phyloP scores from a whole-genome alignment of 164 flowering plant genomes.

The grape (Vitis vinifera) region ASM3070453v1 NC_081814.1:18795501-18796000 shows the following conservation, averaged over 20 bases:
- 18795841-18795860: too few species aligned
- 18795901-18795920: too few species aligned
- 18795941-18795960: constrained; percentile 19
- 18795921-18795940: constrained; percentile 4
- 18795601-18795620: too few species aligned
- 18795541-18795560: constrained; percentile 23
- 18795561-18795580: constrained; percentile 11
- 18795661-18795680: neutral
- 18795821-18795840: too few species aligned
- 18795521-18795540: constrained; percentile 34
- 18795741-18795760: constrained; percentile 36
- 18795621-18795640: neutral
- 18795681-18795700: too few species aligned
- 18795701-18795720: constrained; percentile 21
- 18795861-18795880: too few species aligned
- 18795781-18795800: constrained; percentile 2
- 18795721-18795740: constrained; percentile 17
- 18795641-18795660: neutral
- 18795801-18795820: neutral
- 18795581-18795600: neutral
- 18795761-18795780: constrained; percentile 28
- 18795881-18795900: too few species aligned
- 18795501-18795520: constrained; percentile 31
- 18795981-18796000: constrained; percentile 17
- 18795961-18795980: constrained; percentile 20